phyloP scores from a whole-genome alignment of 257 asterid genomes.

The Ophiorrhiza pumila region DNA sequence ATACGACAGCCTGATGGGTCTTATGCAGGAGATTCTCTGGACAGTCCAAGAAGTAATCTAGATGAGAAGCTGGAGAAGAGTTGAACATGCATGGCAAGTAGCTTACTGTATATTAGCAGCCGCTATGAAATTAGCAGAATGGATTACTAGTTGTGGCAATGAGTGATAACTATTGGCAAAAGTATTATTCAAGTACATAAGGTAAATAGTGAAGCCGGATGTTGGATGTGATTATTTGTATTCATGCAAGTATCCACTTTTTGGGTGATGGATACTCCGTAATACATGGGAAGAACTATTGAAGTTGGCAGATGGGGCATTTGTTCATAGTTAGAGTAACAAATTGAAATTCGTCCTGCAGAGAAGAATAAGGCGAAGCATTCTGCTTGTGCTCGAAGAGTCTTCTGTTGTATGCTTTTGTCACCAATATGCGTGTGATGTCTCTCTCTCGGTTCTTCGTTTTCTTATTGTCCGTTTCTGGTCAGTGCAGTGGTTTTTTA shows the following conservation, averaged over 20 bases:
- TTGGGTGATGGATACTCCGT: constrained; percentile 39
- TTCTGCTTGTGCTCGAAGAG: constrained; percentile 18
- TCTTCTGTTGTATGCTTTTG: constrained; percentile 15
- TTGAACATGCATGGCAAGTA: constrained; percentile 17
- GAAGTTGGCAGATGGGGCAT: constrained; percentile 20
- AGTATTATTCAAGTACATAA: constrained; percentile 31
- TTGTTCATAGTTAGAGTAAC: constrained; percentile 30
- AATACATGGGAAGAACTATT: constrained; percentile 22
- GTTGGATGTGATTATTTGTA: constrained; percentile 31
- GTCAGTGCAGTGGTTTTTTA: constrained; percentile 1
- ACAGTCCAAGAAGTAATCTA: constrained; percentile 59
- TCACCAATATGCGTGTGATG: constrained; percentile 13
- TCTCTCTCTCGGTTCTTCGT: constrained; percentile 9
- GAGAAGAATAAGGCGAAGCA: constrained; percentile 27
- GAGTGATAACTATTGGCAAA: constrained; percentile 37
- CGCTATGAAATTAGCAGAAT: constrained; percentile 5
- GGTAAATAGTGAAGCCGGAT: constrained; percentile 24
- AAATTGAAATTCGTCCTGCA: constrained; percentile 25
- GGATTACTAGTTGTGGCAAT: constrained; percentile 15
- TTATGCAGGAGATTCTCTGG: constrained; percentile 74
- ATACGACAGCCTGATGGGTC: constrained; percentile 85
- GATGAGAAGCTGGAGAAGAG: constrained; percentile 38
- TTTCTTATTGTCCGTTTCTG: constrained; percentile 4
- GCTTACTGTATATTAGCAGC: constrained; percentile 15
- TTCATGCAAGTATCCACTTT: constrained; percentile 36